phyloP scores from a whole-genome alignment of 345 rosid species.

The Geranium brycei region DNA sequence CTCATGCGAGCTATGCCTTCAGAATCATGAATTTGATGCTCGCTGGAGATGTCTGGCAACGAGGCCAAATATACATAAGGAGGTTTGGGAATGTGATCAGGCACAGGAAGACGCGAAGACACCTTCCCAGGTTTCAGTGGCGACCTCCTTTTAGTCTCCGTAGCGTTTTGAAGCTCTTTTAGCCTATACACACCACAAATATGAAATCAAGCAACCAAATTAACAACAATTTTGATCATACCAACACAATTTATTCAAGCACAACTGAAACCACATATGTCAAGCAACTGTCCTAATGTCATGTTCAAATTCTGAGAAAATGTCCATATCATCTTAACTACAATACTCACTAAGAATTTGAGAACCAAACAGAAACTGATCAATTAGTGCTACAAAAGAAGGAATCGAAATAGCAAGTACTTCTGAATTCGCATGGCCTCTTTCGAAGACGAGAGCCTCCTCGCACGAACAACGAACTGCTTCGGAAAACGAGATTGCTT shows the following conservation, averaged over 20 bases:
- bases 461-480: constrained; percentile 30
- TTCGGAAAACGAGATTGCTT: constrained; percentile 9
- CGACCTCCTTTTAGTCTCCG: constrained; percentile 35
- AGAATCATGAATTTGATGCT: constrained; percentile 61
- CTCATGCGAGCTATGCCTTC: constrained; percentile 57
- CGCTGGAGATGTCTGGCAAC: constrained; percentile 54
- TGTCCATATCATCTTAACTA: neutral
- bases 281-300: neutral
- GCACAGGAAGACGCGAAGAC: constrained; percentile 63
- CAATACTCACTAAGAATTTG: neutral
- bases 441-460: constrained; percentile 47
- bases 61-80: constrained; percentile 43
- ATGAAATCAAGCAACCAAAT: constrained; percentile 3
- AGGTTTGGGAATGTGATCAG: constrained; percentile 68
- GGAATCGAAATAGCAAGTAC: constrained; percentile 12
- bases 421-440: constrained; percentile 67
- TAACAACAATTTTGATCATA: neutral
- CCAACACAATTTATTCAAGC: neutral
- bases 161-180: constrained; percentile 37
- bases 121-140: constrained; percentile 76
- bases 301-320: neutral
- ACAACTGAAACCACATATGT: neutral
- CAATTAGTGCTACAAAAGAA: neutral
- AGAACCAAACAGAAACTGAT: too few species aligned
- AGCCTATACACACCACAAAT: constrained; percentile 22